phyloP scores from a whole-genome alignment of 495 filamentous ascomycete genomes.

The Durotheca rogersii region DNA sequence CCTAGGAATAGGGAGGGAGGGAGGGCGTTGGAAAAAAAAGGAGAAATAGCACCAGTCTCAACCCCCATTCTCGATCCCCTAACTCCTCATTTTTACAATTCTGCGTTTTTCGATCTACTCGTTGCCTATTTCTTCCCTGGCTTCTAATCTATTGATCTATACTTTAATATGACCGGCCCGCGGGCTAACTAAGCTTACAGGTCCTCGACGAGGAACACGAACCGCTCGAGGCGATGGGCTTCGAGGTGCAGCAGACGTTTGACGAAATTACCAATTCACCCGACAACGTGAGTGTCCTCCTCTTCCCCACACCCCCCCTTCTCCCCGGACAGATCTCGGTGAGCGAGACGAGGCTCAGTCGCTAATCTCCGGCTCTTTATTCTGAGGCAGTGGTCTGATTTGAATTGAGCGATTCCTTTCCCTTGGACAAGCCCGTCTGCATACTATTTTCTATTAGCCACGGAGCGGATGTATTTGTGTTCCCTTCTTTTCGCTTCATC shows the following conservation, averaged over 20 bases:
- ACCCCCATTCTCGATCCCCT: too few species aligned
- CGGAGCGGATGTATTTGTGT: too few species aligned
- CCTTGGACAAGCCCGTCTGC: background rate
- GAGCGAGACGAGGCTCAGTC: slow-evolving; percentile 11
- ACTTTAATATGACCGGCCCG: too few species aligned
- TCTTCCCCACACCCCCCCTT: background rate
- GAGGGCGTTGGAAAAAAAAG: too few species aligned
- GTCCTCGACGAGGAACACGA: slow-evolving; percentile 72
- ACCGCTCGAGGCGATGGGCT: slow-evolving; percentile 72
- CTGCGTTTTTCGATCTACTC: too few species aligned
- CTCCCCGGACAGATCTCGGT: slow-evolving; percentile 1
- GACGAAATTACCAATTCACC: slow-evolving; percentile 79
- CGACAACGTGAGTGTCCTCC: slow-evolving; percentile 50
- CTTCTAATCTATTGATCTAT: too few species aligned
- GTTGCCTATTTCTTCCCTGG: too few species aligned
- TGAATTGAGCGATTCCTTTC: slow-evolving; percentile 27
- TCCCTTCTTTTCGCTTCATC: too few species aligned
- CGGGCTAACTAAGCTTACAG: slow-evolving; percentile 50
- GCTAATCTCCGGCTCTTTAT: slow-evolving; percentile 14
- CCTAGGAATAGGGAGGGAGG: too few species aligned
- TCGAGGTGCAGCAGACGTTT: slow-evolving; percentile 70
- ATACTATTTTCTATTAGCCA: too few species aligned
- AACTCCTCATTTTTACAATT: too few species aligned
- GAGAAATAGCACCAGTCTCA: too few species aligned
- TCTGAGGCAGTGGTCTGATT: slow-evolving; percentile 40